Conservation (phyloP, 2,329 filamentous ascomycete species). For the Talaromyces funiculosus region DNA sequence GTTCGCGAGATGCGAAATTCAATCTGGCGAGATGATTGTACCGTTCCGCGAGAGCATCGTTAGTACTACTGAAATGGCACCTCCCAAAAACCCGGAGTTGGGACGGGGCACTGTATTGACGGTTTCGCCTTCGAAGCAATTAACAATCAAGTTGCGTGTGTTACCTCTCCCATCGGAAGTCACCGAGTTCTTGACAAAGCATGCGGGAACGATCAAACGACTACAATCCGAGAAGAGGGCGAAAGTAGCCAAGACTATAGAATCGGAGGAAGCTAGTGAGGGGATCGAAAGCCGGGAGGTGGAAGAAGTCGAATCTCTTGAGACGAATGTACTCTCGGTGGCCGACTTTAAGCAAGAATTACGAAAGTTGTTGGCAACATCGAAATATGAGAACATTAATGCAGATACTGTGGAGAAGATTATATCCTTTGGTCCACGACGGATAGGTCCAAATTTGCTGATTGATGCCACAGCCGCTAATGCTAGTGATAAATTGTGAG, state of each 20-base stretch:
- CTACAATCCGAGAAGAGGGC: conserved; percentile 67
- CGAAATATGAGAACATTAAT: conserved; percentile 74
- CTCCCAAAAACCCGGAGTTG: conserved; percentile 76
- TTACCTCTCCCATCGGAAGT: conserved; percentile 71
- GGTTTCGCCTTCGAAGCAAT: conserved; percentile 77
- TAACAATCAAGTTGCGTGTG: conserved; percentile 70
- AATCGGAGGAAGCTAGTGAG: conserved; percentile 33
- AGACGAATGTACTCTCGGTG: conserved; percentile 59
- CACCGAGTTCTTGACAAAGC: conserved; percentile 79
- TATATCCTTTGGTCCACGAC: conserved; percentile 79
- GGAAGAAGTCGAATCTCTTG: conserved; percentile 54
- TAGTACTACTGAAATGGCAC: conserved; percentile 82
- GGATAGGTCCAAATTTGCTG: conserved; percentile 81
- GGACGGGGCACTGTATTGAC: conserved; percentile 74
- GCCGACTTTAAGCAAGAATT: conserved; percentile 75
- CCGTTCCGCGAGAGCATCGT: conserved; percentile 93
- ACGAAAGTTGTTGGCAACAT: conserved; percentile 57
- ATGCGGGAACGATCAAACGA: conserved; percentile 69
- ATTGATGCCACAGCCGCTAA: conserved; percentile 72
- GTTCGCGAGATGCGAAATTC: conserved; percentile 90
- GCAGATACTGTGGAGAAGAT: conserved; percentile 71
- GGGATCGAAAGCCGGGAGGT: conserved; percentile 39
- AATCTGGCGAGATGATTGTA: conserved; percentile 88
- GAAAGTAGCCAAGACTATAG: conserved; percentile 36
- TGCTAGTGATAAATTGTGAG: conserved; percentile 67